Conservation (phyloP, 1,284 basidiomycete genomes). For the Neotropicomus parvogracilis region DNA sequence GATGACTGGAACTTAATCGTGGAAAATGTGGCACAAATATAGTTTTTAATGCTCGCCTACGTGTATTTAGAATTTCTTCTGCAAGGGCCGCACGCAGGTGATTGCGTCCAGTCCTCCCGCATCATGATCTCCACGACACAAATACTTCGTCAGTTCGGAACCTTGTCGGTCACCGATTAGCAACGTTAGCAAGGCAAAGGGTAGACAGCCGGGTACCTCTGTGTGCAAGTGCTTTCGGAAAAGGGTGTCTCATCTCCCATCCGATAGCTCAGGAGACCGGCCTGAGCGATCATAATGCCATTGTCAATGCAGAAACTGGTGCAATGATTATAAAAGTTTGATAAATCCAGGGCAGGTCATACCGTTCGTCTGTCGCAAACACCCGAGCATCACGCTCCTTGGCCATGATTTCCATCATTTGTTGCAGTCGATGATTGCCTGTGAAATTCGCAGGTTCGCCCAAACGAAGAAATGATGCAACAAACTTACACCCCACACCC, state of each 20-base stretch:
- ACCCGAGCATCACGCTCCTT: constrained; percentile 84
- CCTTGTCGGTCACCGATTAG: constrained; percentile 40
- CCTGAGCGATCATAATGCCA: constrained; percentile 99
- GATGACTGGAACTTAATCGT: constrained; percentile 52
- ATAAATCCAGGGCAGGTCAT: constrained; percentile 18
- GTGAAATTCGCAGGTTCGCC: constrained; percentile 1
- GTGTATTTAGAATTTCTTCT: background rate
- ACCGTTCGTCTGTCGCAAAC: constrained; percentile 97
- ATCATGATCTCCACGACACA: constrained; percentile 76
- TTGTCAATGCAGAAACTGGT: constrained; percentile 97
- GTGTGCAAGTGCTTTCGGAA: constrained; percentile 81
- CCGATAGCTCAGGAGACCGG: constrained; percentile 85
- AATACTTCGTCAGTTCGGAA: constrained; percentile 91
- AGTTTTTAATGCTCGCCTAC: constrained; percentile 1
- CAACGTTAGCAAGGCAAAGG: background rate
- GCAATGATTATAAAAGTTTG: constrained; percentile 5
- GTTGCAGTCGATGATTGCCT: constrained; percentile 91
- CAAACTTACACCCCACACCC: constrained; percentile 89
- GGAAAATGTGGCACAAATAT: constrained; percentile 41
- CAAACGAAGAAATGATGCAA: background rate
- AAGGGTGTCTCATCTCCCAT: constrained; percentile 88
- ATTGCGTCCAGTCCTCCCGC: background rate
- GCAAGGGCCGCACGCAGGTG: background rate
- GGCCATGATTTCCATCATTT: constrained; percentile 99
- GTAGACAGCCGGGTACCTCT: constrained; percentile 54